Evolutionary conservation across 352 stramenopile genomes (phyloP).

Genomic region (Phytophthora crassamura): DNA sequence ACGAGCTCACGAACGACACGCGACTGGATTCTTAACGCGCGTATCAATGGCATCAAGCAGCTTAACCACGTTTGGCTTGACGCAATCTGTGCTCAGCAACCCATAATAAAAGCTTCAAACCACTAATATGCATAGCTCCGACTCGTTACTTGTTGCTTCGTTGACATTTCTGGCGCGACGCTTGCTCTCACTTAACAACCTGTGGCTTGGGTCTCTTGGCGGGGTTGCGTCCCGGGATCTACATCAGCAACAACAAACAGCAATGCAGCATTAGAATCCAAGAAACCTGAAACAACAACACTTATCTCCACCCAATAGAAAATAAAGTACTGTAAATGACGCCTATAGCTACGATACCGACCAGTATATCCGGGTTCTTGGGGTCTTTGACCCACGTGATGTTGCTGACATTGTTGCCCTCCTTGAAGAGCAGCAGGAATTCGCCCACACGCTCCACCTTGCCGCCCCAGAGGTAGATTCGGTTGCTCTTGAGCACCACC

Average conservation of each 20-base stretch:
- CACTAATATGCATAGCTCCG: too few species aligned
- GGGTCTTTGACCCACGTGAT: constrained; percentile 86
- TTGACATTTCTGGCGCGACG: too few species aligned
- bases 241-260: background rate
- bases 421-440: constrained; percentile 89
- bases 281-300: background rate
- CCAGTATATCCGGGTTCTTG: constrained; percentile 68
- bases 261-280: background rate
- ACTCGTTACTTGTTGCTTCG: background rate
- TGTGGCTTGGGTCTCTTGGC: constrained; percentile 62
- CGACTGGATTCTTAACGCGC: too few species aligned
- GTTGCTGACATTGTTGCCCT: constrained; percentile 83
- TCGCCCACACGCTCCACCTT: constrained; percentile 87
- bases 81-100: too few species aligned
- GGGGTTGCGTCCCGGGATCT: constrained; percentile 68
- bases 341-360: constrained; percentile 14
- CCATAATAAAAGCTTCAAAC: too few species aligned
- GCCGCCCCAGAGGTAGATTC: constrained; percentile 81
- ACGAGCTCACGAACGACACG: too few species aligned
- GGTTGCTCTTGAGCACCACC: constrained; percentile 80
- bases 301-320: constrained; percentile 2
- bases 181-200: constrained; percentile 25
- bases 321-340: constrained; percentile 5
- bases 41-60: too few species aligned
- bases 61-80: too few species aligned